Conservation (phyloP, 176 grass and related monocot species). For the Cenchrus americanus region DNA sequence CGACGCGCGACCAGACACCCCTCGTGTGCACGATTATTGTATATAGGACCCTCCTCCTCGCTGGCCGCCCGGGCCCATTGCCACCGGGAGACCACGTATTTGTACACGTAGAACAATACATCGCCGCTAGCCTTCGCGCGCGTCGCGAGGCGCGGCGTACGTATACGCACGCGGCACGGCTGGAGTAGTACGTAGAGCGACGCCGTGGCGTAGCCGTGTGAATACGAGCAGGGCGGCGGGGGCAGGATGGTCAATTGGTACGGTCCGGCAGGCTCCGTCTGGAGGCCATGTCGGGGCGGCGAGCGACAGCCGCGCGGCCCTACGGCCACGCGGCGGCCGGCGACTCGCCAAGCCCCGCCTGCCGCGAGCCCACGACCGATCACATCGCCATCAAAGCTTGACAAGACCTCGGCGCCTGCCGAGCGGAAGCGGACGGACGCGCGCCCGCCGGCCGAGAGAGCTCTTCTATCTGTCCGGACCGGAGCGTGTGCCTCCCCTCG, state of each 20-base stretch:
- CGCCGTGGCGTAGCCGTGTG: neutral
- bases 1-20: neutral
- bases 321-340: neutral
- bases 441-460: neutral
- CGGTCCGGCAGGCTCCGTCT: neutral
- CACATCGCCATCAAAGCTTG: slow-evolving; percentile 32
- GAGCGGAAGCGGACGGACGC: neutral
- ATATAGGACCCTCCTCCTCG: neutral
- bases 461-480: neutral
- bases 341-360: neutral
- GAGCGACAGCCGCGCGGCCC: neutral
- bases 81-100: neutral
- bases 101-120: no score
- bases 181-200: no score
- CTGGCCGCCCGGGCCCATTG: neutral
- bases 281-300: slow-evolving; percentile 24
- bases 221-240: neutral
- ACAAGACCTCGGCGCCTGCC: slow-evolving; percentile 25
- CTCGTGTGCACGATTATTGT: slow-evolving; percentile 16
- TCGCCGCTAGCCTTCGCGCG: no score
- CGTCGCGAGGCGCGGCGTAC: neutral
- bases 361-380: slow-evolving; percentile 27
- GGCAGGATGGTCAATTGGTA: neutral
- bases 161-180: no score
- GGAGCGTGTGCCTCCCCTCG: neutral